Evolutionary conservation across 129 eudicot species (phyloP).

Genomic region (Tagetes erecta): DNA sequence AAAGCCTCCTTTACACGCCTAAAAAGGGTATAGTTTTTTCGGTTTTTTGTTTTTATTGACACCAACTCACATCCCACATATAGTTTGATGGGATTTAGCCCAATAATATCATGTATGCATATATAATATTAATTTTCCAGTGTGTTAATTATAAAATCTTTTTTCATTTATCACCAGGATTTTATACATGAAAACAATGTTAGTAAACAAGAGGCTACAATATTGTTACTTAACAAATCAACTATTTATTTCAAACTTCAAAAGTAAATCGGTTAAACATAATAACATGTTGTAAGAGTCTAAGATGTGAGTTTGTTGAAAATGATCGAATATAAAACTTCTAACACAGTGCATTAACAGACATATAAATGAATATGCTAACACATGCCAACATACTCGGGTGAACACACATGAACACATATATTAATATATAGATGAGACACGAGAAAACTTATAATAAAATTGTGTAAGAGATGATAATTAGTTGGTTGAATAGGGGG

Average conservation of each 20-base stretch:
- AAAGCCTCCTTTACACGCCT: constrained; percentile 64
- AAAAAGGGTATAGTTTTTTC: constrained; percentile 34
- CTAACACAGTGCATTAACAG: no score
- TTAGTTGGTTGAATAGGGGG: no score
- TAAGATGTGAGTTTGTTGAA: no score
- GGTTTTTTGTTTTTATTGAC: constrained; percentile 53
- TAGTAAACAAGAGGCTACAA: no score
- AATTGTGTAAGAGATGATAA: no score
- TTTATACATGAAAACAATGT: not conserved
- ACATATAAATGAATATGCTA: not conserved
- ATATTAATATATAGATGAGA: no score
- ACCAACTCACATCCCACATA: constrained; percentile 36
- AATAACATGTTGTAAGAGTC: not conserved
- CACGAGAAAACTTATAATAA: no score
- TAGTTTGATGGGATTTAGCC: not conserved
- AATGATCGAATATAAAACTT: no score
- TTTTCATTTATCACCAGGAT: not conserved
- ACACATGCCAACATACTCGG: not conserved
- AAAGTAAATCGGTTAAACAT: not conserved
- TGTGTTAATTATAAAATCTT: not conserved
- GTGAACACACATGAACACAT: not conserved
- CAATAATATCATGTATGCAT: constrained; percentile 1
- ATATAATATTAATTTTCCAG: not conserved
- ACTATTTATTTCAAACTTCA: not conserved
- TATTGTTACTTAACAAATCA: not conserved